These are phyloP conservation scores for carrot (Daucus carota) DNA, from an alignment of 129 eudicot species.

Conservation along the genomic window DH1_v3.0 NC_030386.2:6571501-6572000, in stretches of 20 bases:
- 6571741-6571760: conserved; percentile 62
- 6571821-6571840: conserved; percentile 49
- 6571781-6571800: conserved; percentile 43
- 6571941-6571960: not conserved
- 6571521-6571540: not conserved
- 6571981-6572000: not conserved
- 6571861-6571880: conserved; percentile 34
- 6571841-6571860: conserved; percentile 32
- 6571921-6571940: not conserved
- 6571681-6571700: conserved; percentile 83
- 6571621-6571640: conserved; percentile 82
- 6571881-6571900: conserved; percentile 25
- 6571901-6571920: not conserved
- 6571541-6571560: conserved; percentile 26
- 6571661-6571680: conserved; percentile 83
- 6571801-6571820: conserved; percentile 45
- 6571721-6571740: conserved; percentile 80
- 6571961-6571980: not conserved
- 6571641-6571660: conserved; percentile 93
- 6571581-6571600: conserved; percentile 63
- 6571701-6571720: conserved; percentile 93
- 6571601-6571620: conserved; percentile 58
- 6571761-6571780: conserved; percentile 59
- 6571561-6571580: conserved; percentile 63
- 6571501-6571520: not conserved